Conservation (phyloP, 2,329 filamentous ascomycete genomes). For the Fusarium setosum region DNA sequence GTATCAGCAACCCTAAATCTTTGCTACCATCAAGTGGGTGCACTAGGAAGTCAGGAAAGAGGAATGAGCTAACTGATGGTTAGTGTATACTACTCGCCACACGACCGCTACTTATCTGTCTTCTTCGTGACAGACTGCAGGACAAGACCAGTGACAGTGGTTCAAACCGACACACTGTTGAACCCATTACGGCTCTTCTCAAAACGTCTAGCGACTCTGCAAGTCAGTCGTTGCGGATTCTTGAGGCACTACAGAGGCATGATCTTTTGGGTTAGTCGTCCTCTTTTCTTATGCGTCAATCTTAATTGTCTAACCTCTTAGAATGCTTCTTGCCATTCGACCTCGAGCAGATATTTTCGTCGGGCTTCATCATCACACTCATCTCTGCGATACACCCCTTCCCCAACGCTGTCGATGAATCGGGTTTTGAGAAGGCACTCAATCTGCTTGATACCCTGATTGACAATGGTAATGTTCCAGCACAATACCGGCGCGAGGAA, state of each 20-base stretch:
- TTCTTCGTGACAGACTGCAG: constrained; percentile 6
- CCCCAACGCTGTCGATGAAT: background rate
- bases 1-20: constrained; percentile 14
- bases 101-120: constrained; percentile 4
- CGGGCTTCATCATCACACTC: constrained; percentile 11
- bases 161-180: background rate
- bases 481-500: constrained; percentile 3
- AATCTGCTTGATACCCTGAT: constrained; percentile 2
- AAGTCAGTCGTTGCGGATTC: constrained; percentile 1
- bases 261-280: constrained; percentile 3
- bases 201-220: constrained; percentile 11
- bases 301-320: background rate
- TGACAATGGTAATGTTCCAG: background rate
- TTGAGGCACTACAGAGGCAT: constrained; percentile 3
- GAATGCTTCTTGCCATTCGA: constrained; percentile 18
- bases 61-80: background rate
- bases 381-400: background rate
- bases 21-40: constrained; percentile 10
- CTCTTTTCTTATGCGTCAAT: background rate
- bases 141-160: background rate
- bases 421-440: background rate
- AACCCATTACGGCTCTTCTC: constrained; percentile 8
- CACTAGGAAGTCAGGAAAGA: no score
- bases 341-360: constrained; percentile 7
- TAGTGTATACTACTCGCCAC: constrained; percentile 16